phyloP scores from a whole-genome alignment of 2,329 filamentous ascomycete species.

The Colletotrichum sp. region DNA sequence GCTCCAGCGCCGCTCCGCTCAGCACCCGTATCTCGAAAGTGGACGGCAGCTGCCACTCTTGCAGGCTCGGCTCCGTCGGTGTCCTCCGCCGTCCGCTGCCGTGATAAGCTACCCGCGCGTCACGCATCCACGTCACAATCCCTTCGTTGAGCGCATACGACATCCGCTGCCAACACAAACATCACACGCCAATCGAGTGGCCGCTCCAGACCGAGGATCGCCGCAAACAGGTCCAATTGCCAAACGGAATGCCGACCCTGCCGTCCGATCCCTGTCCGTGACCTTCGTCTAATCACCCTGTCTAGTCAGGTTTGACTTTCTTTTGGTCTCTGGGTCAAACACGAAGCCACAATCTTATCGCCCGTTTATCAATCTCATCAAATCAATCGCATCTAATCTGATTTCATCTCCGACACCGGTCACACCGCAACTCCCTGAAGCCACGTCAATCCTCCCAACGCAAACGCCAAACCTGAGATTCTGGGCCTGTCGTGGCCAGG shows the following conservation, averaged over 20 bases:
- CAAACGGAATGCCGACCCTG: background rate
- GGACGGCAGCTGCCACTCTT: background rate
- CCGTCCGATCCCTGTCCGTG: background rate
- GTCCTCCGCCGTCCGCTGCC: background rate
- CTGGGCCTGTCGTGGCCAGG: background rate
- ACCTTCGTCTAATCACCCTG: background rate
- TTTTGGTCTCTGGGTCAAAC: background rate
- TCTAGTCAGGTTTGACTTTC: background rate
- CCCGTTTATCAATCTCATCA: constrained; percentile 21
- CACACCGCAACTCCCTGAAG: background rate
- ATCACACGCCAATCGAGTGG: background rate
- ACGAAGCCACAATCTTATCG: constrained; percentile 4
- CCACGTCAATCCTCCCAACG: background rate
- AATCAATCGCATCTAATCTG: constrained; percentile 23
- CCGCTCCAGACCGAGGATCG: background rate
- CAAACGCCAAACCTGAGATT: background rate
- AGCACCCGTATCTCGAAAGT: background rate
- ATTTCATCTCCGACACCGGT: constrained; percentile 14
- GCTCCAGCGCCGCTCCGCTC: background rate
- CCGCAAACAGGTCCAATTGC: background rate
- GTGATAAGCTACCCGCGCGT: background rate
- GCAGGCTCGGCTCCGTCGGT: constrained; percentile 2
- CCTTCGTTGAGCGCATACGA: background rate
- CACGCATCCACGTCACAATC: background rate
- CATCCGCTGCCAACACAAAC: background rate